phyloP scores from a whole-genome alignment of 2,329 filamentous ascomycete genomes.

The Sporothrix humicola region DNA sequence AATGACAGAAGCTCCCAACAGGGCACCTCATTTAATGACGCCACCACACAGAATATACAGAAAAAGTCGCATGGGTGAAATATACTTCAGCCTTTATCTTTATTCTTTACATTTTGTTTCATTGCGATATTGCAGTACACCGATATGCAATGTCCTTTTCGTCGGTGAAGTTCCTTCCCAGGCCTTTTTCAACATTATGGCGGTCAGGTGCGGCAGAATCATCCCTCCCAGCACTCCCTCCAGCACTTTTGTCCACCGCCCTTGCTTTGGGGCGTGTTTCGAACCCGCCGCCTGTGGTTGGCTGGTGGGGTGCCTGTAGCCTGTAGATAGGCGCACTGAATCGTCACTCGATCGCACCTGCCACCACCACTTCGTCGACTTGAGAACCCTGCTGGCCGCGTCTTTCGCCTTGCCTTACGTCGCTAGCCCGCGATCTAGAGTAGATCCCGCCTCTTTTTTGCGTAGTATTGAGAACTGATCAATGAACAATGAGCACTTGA shows the following conservation, averaged over 20 bases:
- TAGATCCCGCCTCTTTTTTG: slow-evolving; percentile 13
- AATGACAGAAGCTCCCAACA: too few relatives aligned
- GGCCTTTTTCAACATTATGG: slow-evolving; percentile 7
- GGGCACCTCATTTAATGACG: too few relatives aligned
- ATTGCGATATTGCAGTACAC: not conserved
- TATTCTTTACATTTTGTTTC: not conserved
- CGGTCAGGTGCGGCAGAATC: slow-evolving; percentile 21
- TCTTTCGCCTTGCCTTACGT: not conserved
- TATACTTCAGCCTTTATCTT: not conserved
- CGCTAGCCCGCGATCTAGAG: not conserved
- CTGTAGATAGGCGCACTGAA: not conserved
- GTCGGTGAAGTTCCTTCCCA: not conserved
- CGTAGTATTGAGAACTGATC: too few relatives aligned
- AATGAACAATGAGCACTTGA: too few relatives aligned
- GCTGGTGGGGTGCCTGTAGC: not conserved
- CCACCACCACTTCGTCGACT: not conserved
- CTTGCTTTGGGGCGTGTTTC: not conserved
- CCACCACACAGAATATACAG: too few relatives aligned
- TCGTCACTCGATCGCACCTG: not conserved
- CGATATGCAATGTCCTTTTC: not conserved
- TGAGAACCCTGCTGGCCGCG: slow-evolving; percentile 29
- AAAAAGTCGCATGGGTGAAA: too few relatives aligned
- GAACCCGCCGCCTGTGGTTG: slow-evolving; percentile 28
- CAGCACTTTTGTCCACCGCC: not conserved
- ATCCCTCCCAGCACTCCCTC: not conserved